These are phyloP conservation scores for Arxiozyma slooffiae DNA, from an alignment of 1,139 yeast species.

Conservation along the genomic window DNA sequence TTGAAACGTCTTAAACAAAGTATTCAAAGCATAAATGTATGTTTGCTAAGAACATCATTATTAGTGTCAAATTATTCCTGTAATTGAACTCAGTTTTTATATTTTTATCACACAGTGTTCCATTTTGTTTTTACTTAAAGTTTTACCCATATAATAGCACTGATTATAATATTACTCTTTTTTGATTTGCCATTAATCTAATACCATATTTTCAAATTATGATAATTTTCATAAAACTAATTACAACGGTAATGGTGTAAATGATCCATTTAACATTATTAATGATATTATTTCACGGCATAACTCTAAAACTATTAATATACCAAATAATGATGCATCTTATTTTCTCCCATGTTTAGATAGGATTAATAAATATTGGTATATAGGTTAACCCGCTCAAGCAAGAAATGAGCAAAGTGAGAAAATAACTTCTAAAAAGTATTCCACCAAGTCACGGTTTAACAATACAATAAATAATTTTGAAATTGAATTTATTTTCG, in stretches of 20 bases:
- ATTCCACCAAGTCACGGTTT: constrained; percentile 6
- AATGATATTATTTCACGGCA: neutral
- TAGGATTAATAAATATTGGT: constrained; percentile 42
- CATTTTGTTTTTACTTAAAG: too few species aligned
- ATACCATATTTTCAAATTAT: neutral
- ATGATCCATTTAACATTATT: neutral
- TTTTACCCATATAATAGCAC: neutral
- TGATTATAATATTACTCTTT: constrained; percentile 1
- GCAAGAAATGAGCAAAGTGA: constrained; percentile 45
- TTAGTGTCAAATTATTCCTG: too few species aligned
- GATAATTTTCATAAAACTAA: neutral
- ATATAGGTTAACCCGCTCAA: constrained; percentile 46
- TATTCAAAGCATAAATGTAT: too few species aligned
- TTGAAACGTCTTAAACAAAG: too few species aligned
- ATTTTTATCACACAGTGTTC: too few species aligned
- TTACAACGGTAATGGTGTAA: neutral
- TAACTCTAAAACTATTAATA: constrained; percentile 28
- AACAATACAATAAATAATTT: constrained; percentile 38
- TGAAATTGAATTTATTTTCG: constrained; percentile 63
- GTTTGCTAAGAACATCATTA: too few species aligned
- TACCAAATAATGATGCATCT: constrained; percentile 33
- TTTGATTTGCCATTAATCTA: constrained; percentile 21
- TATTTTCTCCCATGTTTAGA: constrained; percentile 41
- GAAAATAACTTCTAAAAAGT: constrained; percentile 37
- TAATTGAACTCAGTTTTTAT: too few species aligned